Conservation (phyloP, 192 early-diverging fungal genomes). For the Geosiphon pyriformis region DNA sequence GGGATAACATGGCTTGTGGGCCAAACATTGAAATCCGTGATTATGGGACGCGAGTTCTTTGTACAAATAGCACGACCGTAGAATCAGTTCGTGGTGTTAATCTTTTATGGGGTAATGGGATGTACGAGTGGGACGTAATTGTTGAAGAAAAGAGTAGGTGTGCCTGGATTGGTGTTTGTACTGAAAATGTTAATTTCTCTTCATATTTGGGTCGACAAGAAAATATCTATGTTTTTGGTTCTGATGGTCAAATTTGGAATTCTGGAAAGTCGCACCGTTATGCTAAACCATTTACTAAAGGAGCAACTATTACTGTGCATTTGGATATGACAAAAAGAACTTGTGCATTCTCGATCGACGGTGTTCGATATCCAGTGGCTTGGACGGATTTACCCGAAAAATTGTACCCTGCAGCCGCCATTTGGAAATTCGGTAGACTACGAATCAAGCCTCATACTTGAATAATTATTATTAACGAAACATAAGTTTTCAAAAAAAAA, state of each 20-base stretch:
- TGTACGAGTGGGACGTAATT: conserved; percentile 12
- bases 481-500: too few relatives aligned
- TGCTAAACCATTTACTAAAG: not conserved
- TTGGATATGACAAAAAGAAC: conserved; percentile 23
- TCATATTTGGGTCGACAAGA: not conserved
- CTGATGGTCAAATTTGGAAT: conserved; percentile 4
- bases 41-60: not conserved
- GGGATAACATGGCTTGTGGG: not conserved
- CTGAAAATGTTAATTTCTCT: not conserved
- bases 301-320: conserved; percentile 11
- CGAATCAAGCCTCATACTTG: not conserved
- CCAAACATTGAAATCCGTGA: not conserved
- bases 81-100: not conserved
- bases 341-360: conserved; percentile 9
- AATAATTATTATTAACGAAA: too few relatives aligned
- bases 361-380: not conserved
- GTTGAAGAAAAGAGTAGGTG: not conserved
- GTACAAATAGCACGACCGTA: not conserved
- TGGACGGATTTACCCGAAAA: conserved; percentile 11
- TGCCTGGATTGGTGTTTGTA: conserved; percentile 9
- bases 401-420: conserved; percentile 11
- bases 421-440: not conserved
- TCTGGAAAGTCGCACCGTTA: not conserved
- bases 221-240: not conserved
- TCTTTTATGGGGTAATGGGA: not conserved